Evolutionary conservation across 306 rosid genomes (phyloP).

Genomic region (Casuarina cunninghamiana): DNA sequence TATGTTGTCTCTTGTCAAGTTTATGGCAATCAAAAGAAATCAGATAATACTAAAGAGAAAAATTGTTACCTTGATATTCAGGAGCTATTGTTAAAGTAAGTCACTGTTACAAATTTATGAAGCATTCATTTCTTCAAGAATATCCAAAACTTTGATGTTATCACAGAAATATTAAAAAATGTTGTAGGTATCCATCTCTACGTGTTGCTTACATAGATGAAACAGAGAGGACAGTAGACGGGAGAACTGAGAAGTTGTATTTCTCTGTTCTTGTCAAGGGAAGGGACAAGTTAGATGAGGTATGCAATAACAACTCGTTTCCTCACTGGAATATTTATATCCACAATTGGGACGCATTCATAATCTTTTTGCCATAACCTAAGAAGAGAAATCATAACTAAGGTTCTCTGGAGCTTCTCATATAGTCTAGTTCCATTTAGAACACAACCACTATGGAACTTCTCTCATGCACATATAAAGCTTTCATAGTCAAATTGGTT

Average conservation of each 20-base stretch:
- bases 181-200: constrained; percentile 68
- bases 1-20: constrained; percentile 95
- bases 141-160: no score
- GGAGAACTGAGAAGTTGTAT: constrained; percentile 49
- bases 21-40: constrained; percentile 77
- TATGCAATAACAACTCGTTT: constrained; percentile 33
- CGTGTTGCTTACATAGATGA: constrained; percentile 96
- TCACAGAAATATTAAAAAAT: no score
- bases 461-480: no score
- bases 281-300: constrained; percentile 90
- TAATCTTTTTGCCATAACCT: no score
- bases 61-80: constrained; percentile 65
- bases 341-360: no score
- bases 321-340: background rate
- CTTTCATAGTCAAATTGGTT: no score
- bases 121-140: background rate
- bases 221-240: constrained; percentile 53
- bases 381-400: no score
- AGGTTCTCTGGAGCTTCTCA: no score
- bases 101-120: constrained; percentile 26
- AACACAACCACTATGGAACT: no score
- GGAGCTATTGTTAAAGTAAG: constrained; percentile 82
- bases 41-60: constrained; percentile 49
- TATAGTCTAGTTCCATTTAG: no score
- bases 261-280: constrained; percentile 97